Conservation (phyloP, 2,329 filamentous ascomycete genomes). For the Cladophialophora bantiana region DNA sequence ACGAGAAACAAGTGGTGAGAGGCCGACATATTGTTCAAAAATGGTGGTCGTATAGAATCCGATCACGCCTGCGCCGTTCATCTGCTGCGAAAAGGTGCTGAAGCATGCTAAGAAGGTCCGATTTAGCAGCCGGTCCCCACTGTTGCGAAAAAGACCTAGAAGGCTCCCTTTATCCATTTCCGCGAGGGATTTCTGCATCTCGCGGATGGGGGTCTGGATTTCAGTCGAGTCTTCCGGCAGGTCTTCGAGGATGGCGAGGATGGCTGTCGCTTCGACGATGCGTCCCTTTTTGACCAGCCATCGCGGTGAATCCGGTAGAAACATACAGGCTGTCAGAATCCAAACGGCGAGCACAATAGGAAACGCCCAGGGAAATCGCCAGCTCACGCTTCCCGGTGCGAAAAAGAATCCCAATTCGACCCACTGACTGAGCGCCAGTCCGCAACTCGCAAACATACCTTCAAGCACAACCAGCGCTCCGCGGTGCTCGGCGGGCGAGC, state of each 20-base stretch:
- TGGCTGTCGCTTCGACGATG: not conserved
- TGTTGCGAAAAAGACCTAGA: not conserved
- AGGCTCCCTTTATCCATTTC: slow-evolving; percentile 7
- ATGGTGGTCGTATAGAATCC: slow-evolving; percentile 8
- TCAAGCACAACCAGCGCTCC: slow-evolving; percentile 62
- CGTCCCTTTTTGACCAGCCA: slow-evolving; percentile 8
- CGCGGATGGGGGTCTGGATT: not conserved
- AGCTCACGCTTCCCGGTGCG: slow-evolving; percentile 57
- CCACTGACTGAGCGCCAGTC: slow-evolving; percentile 46
- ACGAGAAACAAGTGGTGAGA: not conserved
- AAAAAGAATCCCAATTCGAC: slow-evolving; percentile 60
- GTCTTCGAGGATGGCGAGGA: slow-evolving; percentile 2
- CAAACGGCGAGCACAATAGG: slow-evolving; percentile 64
- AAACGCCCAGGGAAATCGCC: slow-evolving; percentile 65
- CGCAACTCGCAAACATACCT: slow-evolving; percentile 41
- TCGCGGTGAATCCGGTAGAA: slow-evolving; percentile 27
- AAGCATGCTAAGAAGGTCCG: not conserved
- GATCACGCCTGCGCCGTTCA: slow-evolving; percentile 1
- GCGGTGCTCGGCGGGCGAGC: slow-evolving; percentile 58
- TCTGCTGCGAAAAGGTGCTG: slow-evolving; percentile 5
- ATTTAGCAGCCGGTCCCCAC: not conserved
- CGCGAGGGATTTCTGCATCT: slow-evolving; percentile 2
- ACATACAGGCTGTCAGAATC: slow-evolving; percentile 52
- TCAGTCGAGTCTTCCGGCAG: not conserved
- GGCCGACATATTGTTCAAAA: slow-evolving; percentile 1